Evolutionary conservation across 2,329 filamentous ascomycete genomes (phyloP).

Genomic region (Fusarium sp.): DNA sequence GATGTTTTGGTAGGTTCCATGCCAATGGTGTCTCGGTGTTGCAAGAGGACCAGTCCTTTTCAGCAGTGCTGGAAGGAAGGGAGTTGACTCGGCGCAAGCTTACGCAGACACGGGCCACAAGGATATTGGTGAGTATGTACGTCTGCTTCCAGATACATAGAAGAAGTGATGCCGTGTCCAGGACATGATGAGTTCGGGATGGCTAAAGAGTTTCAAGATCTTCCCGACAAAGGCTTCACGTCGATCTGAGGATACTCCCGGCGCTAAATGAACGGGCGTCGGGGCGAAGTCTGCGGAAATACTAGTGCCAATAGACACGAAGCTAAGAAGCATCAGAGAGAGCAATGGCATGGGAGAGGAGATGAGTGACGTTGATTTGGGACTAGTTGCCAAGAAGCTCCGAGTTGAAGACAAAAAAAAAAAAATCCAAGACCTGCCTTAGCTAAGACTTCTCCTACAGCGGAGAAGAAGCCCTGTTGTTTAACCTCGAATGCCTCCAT

Average conservation of each 20-base stretch:
- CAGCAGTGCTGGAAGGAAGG: background rate
- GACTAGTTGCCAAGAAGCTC: background rate
- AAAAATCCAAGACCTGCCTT: background rate
- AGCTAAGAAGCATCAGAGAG: background rate
- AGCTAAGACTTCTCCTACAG: background rate
- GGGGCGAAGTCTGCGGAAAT: conserved; percentile 16
- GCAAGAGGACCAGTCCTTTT: background rate
- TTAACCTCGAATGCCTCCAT: background rate
- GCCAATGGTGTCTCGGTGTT: conserved; percentile 13
- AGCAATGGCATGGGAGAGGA: background rate
- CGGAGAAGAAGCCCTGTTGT: background rate
- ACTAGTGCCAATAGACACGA: conserved; percentile 1
- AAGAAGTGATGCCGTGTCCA: background rate
- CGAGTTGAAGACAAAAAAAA: background rate
- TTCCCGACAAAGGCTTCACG: conserved; percentile 26
- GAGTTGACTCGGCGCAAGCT: background rate
- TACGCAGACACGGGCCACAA: background rate
- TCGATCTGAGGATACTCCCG: conserved; percentile 38
- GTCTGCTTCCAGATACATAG: background rate
- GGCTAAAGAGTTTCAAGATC: conserved; percentile 33
- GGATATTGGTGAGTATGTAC: background rate
- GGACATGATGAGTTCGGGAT: conserved; percentile 15
- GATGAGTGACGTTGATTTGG: background rate
- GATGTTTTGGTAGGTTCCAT: conserved; percentile 16
- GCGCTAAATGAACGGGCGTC: conserved; percentile 32